Conservation (phyloP, 1,284 basidiomycete species). For the Sporisorium iseilematis-ciliati region DNA sequence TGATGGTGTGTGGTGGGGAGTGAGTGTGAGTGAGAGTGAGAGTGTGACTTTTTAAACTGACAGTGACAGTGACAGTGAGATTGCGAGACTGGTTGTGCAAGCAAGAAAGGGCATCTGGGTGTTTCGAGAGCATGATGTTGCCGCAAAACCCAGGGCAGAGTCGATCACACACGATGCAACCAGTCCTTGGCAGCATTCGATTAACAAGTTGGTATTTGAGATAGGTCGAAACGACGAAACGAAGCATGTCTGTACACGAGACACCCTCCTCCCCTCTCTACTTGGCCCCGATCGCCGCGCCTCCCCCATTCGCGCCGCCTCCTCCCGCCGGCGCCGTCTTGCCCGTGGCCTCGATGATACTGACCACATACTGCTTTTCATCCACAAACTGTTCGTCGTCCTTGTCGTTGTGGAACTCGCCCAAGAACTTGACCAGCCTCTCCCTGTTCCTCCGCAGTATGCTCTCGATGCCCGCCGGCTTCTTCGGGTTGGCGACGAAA, state of each 20-base stretch:
- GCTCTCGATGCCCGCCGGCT: conserved; percentile 90
- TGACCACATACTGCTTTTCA: conserved; percentile 68
- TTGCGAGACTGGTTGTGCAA: no score
- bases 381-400: conserved; percentile 74
- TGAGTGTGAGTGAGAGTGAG: no score
- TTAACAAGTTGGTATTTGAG: no score
- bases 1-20: background rate
- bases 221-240: background rate
- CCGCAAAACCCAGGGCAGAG: no score
- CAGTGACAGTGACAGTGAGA: no score
- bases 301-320: background rate
- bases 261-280: background rate
- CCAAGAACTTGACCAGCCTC: conserved; percentile 88
- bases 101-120: no score
- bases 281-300: conserved; percentile 20
- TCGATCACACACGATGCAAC: no score
- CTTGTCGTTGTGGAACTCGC: conserved; percentile 97
- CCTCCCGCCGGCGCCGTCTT: conserved; percentile 6
- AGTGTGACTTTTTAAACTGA: no score
- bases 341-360: conserved; percentile 62
- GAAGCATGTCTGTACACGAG: background rate
- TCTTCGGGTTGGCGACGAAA: conserved; percentile 99
- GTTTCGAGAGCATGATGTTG: no score
- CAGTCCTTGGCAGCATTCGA: no score
- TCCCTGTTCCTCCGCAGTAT: conserved; percentile 95